Base-by-base conservation (phyloP, 768 basidiomycete species). In the Mycena epipterygia region DNA sequence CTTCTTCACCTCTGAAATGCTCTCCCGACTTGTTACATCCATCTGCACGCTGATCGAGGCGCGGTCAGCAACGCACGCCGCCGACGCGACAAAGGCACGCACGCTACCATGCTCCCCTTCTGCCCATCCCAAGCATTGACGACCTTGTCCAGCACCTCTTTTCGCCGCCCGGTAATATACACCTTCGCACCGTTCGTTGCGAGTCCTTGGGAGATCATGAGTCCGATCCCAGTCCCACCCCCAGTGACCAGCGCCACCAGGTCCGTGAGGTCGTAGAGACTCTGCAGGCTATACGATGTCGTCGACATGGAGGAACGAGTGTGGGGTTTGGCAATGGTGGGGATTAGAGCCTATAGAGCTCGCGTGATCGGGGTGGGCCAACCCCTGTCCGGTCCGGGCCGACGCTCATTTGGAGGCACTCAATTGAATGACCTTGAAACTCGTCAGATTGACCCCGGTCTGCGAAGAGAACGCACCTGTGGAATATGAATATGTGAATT, bases 171-270 rank as follows among this genome's bases (percentile, higher is more conserved):
- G 3, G 89, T 91, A 74, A 95, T 93, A 76, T 95, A 95, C 19
- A 94, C 93, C 73, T 89, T 92, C 17, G 94, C 93, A 1, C 94
- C 93, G 74, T 90, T 92, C 32, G 90, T 86, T 19, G 93, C 94
- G 16, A 95, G 85, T 6, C 92, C 93, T 61, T 86, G 84, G 12
- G 93, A 83, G 64, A 94, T 94, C 88, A 91, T 90, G 67, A 90
- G 78, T 12, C 86, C 86, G 56, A 88, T 88, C 1, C 87, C 87
- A 0, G 87, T 87, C 39, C 87, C 88, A 19, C 88, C 87, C 35
- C 88, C 88, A 17, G 88, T 89, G 21, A 89, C 88, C 23, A 89
- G 66, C 23, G 86, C 87, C 33, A 93, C 80, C 29, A 88, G 84
- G n/a, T 89, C 90, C 27, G 84, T 79, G 66, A 93, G 85, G 72